Evolutionary conservation across 2,329 filamentous ascomycete species (phyloP).

Genomic region (Westerdykella aurantiaca): DNA sequence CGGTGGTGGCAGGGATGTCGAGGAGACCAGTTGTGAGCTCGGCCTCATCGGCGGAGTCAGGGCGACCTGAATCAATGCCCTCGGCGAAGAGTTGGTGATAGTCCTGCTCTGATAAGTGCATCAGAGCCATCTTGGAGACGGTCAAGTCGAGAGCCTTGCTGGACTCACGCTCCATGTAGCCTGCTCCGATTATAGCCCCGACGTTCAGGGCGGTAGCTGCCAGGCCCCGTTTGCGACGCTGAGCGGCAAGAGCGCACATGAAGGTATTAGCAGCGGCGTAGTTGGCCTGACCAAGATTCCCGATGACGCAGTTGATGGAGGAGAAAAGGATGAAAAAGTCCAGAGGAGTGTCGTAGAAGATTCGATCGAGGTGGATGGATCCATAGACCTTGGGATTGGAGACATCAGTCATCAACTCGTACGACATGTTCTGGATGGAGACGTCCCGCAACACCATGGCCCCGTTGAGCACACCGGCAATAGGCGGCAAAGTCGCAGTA

Average conservation of each 20-base stretch:
- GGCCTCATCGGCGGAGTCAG: too few relatives aligned
- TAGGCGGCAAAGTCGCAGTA: slow-evolving; percentile 6
- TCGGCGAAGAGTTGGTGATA: slow-evolving; percentile 12
- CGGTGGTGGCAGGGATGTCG: too few relatives aligned
- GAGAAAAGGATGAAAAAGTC: slow-evolving; percentile 21
- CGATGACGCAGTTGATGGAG: slow-evolving; percentile 19
- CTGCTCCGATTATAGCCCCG: slow-evolving; percentile 38
- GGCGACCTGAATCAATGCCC: too few relatives aligned
- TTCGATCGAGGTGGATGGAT: slow-evolving; percentile 8
- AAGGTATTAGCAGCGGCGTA: slow-evolving; percentile 24
- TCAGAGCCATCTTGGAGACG: neutral
- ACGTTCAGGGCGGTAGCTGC: slow-evolving; percentile 38
- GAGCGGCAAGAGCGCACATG: slow-evolving; percentile 36
- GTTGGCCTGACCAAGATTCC: slow-evolving; percentile 9
- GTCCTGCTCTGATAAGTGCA: slow-evolving; percentile 10
- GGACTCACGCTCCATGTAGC: slow-evolving; percentile 33
- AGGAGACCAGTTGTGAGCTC: too few relatives aligned
- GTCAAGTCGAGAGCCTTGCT: neutral
- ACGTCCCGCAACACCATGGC: slow-evolving; percentile 13
- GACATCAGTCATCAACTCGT: neutral
- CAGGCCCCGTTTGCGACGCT: slow-evolving; percentile 36
- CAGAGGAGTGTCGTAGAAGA: slow-evolving; percentile 6
- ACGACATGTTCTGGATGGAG: slow-evolving; percentile 6
- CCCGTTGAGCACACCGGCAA: slow-evolving; percentile 13
- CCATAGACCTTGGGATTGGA: slow-evolving; percentile 14